Conservation (phyloP, 202 grass and related monocot genomes). For the Saccharum hybrid region DNA sequence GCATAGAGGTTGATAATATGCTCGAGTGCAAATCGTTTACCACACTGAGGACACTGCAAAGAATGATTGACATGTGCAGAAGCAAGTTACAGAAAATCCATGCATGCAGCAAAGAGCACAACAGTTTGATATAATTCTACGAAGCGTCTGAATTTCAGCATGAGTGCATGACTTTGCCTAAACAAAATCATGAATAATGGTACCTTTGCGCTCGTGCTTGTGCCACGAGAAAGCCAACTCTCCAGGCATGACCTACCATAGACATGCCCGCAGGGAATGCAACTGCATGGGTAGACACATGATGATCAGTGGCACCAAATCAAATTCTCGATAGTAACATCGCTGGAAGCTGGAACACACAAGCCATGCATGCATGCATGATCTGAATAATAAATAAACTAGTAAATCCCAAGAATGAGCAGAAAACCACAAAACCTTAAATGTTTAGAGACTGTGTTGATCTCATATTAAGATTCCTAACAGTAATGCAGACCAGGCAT, state of each 20-base stretch:
- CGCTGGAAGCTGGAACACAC: neutral
- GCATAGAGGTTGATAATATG: neutral
- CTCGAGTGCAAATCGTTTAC: neutral
- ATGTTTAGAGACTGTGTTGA: neutral
- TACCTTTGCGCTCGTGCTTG: neutral
- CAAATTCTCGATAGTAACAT: neutral
- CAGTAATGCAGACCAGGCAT: neutral
- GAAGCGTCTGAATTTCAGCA: neutral
- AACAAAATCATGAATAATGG: neutral
- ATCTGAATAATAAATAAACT: neutral
- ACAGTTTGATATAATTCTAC: neutral
- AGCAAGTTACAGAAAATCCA: neutral
- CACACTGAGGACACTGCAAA: neutral
- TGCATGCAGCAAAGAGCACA: neutral
- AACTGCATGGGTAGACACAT: neutral
- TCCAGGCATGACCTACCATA: slow-evolving; percentile 21
- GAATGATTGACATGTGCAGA: neutral
- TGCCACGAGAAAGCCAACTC: neutral
- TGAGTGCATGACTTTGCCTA: neutral
- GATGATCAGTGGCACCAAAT: neutral
- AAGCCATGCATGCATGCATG: neutral
- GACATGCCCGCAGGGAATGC: slow-evolving; percentile 25
- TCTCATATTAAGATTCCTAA: neutral
- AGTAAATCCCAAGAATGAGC: neutral
- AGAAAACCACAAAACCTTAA: neutral